Evolutionary conservation across 495 filamentous ascomycete species (phyloP).

Genomic region (Xylaria castorea): DNA sequence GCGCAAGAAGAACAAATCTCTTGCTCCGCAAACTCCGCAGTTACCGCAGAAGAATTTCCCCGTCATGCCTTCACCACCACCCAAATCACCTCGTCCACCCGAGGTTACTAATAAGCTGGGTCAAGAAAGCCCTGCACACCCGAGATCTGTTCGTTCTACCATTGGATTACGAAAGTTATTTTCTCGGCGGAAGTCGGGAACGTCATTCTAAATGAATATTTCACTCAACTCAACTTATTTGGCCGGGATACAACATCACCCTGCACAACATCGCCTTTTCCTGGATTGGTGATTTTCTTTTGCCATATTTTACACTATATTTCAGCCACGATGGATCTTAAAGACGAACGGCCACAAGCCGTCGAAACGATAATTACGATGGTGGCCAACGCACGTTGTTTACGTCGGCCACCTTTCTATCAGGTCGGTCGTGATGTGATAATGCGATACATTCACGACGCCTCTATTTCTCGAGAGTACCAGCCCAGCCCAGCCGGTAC

Average conservation of each 20-base stretch:
- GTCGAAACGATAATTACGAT: not conserved
- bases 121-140: not conserved
- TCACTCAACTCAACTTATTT: not conserved
- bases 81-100: constrained; percentile 16
- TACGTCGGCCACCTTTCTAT: not conserved
- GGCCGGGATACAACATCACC: not conserved
- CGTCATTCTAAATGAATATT: not conserved
- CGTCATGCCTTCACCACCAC: not conserved
- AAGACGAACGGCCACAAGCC: not conserved
- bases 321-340: not conserved
- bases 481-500: not conserved
- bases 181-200: constrained; percentile 20
- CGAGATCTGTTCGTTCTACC: constrained; percentile 20
- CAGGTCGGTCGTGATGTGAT: not conserved
- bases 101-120: not conserved
- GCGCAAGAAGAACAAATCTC: constrained; percentile 25
- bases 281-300: not conserved
- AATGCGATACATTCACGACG: not conserved
- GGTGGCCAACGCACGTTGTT: not conserved
- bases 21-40: not conserved
- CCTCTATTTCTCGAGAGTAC: constrained; percentile 2
- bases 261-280: not conserved
- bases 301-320: not conserved
- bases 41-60: not conserved
- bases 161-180: constrained; percentile 24